Conservation (phyloP, 1,139 yeast species). For the Meyerozyma athensensis region DNA sequence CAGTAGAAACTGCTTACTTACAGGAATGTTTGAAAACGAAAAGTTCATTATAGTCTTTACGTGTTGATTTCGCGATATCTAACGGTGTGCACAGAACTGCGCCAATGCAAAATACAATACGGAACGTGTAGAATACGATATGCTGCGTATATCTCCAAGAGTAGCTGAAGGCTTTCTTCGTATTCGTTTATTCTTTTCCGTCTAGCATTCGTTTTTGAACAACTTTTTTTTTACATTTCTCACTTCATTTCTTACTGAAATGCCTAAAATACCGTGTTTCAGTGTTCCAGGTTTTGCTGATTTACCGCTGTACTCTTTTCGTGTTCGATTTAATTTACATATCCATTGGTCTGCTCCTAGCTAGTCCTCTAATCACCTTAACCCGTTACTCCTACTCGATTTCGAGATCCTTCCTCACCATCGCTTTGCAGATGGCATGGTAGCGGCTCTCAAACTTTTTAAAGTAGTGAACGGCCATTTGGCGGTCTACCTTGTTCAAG, state of each 20-base stretch:
- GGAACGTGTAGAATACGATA: too few relatives aligned
- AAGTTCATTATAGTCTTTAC: slow-evolving; percentile 12
- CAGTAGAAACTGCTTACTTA: slow-evolving; percentile 8
- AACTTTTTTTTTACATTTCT: too few relatives aligned
- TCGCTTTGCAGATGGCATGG: slow-evolving; percentile 79
- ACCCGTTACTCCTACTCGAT: slow-evolving; percentile 9
- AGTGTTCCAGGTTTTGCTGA: too few relatives aligned
- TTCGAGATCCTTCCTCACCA: slow-evolving; percentile 73
- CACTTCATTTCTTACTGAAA: too few relatives aligned
- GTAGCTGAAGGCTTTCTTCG: too few relatives aligned
- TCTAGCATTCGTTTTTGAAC: too few relatives aligned
- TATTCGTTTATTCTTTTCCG: too few relatives aligned
- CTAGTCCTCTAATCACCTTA: background rate
- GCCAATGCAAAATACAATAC: background rate
- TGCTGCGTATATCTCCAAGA: too few relatives aligned
- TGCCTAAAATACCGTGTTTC: too few relatives aligned
- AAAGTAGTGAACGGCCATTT: slow-evolving; percentile 64
- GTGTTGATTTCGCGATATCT: slow-evolving; percentile 6
- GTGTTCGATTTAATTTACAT: background rate
- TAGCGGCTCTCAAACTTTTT: slow-evolving; percentile 52
- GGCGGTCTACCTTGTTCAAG: slow-evolving; percentile 58
- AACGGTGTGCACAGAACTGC: background rate
- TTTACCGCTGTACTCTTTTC: too few relatives aligned
- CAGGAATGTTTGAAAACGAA: slow-evolving; percentile 13
- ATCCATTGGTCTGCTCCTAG: background rate